These are phyloP conservation scores for Leptographium galeiforme DNA, from an alignment of 2,329 filamentous ascomycete genomes.

Conservation along the genomic window DNA sequence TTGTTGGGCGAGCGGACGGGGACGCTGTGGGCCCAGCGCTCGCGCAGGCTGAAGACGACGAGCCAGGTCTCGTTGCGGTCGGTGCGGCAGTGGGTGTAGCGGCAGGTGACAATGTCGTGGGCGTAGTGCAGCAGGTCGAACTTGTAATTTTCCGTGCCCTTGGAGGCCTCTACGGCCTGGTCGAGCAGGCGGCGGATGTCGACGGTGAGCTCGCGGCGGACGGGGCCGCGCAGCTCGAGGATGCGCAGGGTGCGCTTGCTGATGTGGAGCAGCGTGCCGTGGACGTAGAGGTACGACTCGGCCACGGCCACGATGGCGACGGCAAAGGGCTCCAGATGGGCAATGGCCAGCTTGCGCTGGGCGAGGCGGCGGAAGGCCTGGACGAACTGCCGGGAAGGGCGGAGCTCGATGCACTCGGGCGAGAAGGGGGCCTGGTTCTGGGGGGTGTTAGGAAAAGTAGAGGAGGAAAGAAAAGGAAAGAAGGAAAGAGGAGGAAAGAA, in stretches of 20 bases:
- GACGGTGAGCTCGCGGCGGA: conserved; percentile 39
- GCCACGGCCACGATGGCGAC: conserved; percentile 46
- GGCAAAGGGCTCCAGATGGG: conserved; percentile 47
- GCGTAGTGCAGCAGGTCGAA: conserved; percentile 45
- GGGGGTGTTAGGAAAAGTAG: background rate
- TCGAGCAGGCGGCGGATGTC: conserved; percentile 31
- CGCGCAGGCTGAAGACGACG: conserved; percentile 32
- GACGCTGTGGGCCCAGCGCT: conserved; percentile 25
- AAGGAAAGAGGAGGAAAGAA: background rate
- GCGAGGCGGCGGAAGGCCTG: conserved; percentile 44
- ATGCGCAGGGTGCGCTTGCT: conserved; percentile 37
- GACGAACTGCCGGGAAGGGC: conserved; percentile 24
- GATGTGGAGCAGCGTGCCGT: conserved; percentile 53
- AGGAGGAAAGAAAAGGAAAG: background rate
- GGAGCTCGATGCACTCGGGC: background rate
- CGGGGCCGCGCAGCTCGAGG: conserved; percentile 40
- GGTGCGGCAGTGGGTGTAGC: conserved; percentile 30
- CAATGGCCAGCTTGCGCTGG: conserved; percentile 46
- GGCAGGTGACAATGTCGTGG: conserved; percentile 41
- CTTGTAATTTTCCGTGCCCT: conserved; percentile 23
- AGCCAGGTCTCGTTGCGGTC: conserved; percentile 32
- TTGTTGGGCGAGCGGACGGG: conserved; percentile 33
- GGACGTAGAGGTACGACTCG: conserved; percentile 33
- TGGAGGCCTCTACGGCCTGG: conserved; percentile 21
- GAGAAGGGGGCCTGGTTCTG: conserved; percentile 2